phyloP scores from a whole-genome alignment of 148 eudicot species.

The Hydrangea macrophylla region DNA sequence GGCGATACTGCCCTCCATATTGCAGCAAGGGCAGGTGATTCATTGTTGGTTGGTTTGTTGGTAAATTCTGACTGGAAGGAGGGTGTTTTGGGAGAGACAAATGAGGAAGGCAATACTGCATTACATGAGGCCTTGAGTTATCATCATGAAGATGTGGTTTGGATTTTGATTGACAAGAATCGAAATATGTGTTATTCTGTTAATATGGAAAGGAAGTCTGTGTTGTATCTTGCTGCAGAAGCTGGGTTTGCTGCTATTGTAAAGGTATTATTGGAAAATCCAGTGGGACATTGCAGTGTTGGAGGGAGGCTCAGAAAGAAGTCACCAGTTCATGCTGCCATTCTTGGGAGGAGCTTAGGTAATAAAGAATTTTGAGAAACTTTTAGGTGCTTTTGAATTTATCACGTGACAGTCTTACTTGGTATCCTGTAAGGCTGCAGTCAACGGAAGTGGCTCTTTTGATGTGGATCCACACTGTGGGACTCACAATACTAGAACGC shows the following conservation, averaged over 20 bases:
- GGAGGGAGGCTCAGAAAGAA: constrained; percentile 13
- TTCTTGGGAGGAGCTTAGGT: constrained; percentile 19
- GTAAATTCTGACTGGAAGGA: constrained; percentile 10
- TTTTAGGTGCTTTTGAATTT: no score
- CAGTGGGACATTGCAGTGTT: constrained; percentile 8
- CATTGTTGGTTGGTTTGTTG: constrained; percentile 3
- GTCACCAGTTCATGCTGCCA: constrained; percentile 31
- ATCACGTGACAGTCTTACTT: no score
- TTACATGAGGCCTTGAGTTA: constrained; percentile 29
- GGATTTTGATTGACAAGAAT: constrained; percentile 14
- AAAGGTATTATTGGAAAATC: constrained; percentile 23
- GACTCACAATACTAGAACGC: no score
- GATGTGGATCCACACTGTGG: no score
- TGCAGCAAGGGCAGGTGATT: constrained; percentile 26
- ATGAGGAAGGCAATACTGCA: constrained; percentile 24
- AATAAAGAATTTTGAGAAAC: no score
- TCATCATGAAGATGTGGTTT: constrained; percentile 22
- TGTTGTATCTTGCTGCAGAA: constrained; percentile 34
- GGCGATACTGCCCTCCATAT: constrained; percentile 29
- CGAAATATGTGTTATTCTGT: constrained; percentile 11
- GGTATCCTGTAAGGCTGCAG: no score
- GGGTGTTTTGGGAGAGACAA: constrained; percentile 12
- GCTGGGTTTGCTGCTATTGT: constrained; percentile 25
- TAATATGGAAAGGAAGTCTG: constrained; percentile 27
- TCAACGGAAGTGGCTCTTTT: no score